Conservation (phyloP, 2,329 filamentous ascomycete genomes). For the Mariannaea elegans region DNA sequence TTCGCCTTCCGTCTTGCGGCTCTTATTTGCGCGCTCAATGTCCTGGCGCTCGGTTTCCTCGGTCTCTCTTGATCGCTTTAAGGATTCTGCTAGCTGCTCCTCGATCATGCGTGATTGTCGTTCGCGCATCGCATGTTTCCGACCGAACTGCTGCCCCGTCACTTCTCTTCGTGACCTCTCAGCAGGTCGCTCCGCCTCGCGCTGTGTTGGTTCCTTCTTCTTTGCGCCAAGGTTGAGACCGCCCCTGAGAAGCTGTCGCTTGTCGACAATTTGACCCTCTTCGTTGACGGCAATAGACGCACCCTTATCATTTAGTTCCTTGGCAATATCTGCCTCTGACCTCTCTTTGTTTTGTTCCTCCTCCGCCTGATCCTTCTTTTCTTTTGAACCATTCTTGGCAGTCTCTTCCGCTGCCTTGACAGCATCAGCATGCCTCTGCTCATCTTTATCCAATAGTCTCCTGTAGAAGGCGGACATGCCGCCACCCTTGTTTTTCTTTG, state of each 20-base stretch:
- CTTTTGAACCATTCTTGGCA: slow-evolving; percentile 51
- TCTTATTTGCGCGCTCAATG: slow-evolving; percentile 74
- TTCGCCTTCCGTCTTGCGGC: slow-evolving; percentile 78
- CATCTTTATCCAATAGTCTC: slow-evolving; percentile 75
- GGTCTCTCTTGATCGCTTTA: slow-evolving; percentile 77
- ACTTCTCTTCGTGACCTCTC: slow-evolving; percentile 48
- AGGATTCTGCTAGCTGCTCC: slow-evolving; percentile 76
- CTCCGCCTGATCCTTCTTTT: slow-evolving; percentile 40
- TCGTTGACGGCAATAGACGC: slow-evolving; percentile 77
- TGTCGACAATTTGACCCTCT: slow-evolving; percentile 84
- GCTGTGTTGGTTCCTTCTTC: slow-evolving; percentile 58
- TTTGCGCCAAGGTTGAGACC: slow-evolving; percentile 77
- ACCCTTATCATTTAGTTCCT: slow-evolving; percentile 70
- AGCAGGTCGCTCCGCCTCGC: slow-evolving; percentile 33
- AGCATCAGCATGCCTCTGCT: slow-evolving; percentile 74
- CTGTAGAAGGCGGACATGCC: slow-evolving; percentile 85
- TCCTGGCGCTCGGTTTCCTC: slow-evolving; percentile 70
- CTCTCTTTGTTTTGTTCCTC: slow-evolving; percentile 63
- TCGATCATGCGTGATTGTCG: slow-evolving; percentile 83
- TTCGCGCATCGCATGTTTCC: slow-evolving; percentile 75
- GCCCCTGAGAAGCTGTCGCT: slow-evolving; percentile 78
- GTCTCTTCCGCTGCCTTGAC: slow-evolving; percentile 72
- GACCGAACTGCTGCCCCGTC: slow-evolving; percentile 54
- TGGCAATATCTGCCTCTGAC: slow-evolving; percentile 70
- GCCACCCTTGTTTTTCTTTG: slow-evolving; percentile 68